A percentile compares a stretch with the other conserved stretches of the same genome.
Evolutionary conservation across 352 stramenopile species (phyloP).

Genomic region (Phytopythium chamaehyphon): DNA sequence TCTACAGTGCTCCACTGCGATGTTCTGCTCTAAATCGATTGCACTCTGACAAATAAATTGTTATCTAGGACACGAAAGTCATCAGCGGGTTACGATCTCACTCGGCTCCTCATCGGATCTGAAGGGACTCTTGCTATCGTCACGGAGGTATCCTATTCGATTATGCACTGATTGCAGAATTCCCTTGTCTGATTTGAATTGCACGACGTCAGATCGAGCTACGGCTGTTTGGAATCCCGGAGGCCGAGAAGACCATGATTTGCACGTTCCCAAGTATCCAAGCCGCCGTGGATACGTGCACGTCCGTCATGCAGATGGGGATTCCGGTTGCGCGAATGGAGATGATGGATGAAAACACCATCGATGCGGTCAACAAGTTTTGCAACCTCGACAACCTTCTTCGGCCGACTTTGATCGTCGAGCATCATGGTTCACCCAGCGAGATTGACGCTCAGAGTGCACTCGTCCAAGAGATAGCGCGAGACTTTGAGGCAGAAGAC

Average conservation of each 20-base stretch:
- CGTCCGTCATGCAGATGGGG: constrained; percentile 74
- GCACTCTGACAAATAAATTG: too few relatives aligned
- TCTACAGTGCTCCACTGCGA: too few relatives aligned
- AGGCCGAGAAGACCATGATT: constrained; percentile 82
- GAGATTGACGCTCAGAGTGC: constrained; percentile 82
- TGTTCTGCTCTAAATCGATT: too few relatives aligned
- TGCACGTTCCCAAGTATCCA: constrained; percentile 90
- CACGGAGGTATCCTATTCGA: constrained; percentile 90
- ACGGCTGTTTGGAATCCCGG: constrained; percentile 87
- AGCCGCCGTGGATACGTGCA: constrained; percentile 66
- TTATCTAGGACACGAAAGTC: constrained; percentile 88
- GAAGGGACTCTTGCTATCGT: constrained; percentile 95
- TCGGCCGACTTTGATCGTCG: constrained; percentile 91
- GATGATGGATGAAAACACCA: constrained; percentile 67
- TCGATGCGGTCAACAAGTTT: constrained; percentile 72
- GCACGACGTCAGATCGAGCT: constrained; percentile 62
- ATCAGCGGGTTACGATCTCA: constrained; percentile 97
- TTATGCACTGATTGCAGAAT: too few relatives aligned
- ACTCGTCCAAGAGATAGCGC: constrained; percentile 72
- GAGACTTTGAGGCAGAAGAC: constrained; percentile 71
- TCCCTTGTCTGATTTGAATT: neutral
- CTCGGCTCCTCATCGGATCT: constrained; percentile 92
- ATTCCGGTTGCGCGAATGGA: constrained; percentile 79
- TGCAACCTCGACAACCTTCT: constrained; percentile 62
- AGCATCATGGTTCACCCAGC: constrained; percentile 76